Conservation (phyloP, 345 rosid species). For the Luvunga scandens region DNA sequence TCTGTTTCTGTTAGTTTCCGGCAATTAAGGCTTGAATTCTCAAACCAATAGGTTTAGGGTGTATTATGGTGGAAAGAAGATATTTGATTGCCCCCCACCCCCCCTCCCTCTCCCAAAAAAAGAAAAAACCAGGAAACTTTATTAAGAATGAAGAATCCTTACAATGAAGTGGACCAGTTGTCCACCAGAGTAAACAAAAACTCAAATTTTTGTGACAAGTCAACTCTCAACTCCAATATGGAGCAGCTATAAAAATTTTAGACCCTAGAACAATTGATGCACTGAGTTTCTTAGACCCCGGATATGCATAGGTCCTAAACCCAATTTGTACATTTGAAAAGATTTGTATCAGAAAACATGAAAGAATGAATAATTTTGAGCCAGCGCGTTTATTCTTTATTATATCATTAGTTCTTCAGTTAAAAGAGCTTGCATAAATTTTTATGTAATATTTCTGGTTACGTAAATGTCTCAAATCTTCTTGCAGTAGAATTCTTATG, state of each 20-base stretch:
- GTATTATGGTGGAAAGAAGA: background rate
- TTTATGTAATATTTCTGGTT: background rate
- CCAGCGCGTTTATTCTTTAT: background rate
- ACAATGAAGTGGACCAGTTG: too few species aligned
- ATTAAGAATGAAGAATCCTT: too few species aligned
- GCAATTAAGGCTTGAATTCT: background rate
- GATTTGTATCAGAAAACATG: background rate
- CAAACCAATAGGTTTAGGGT: background rate
- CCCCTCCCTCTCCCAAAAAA: too few species aligned
- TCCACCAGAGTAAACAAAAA: too few species aligned
- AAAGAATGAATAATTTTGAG: background rate
- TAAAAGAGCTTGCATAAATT: background rate
- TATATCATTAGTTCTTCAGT: background rate
- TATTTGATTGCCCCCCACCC: background rate
- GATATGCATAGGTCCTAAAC: background rate
- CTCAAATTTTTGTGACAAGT: background rate
- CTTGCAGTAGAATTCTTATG: constrained; percentile 3
- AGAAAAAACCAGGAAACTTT: too few species aligned
- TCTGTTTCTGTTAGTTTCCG: background rate
- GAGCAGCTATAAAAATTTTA: background rate
- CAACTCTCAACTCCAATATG: background rate
- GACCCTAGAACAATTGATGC: background rate
- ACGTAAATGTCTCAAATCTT: background rate
- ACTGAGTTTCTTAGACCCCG: background rate
- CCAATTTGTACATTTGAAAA: background rate